Evolutionary conservation across 108 stramenopile species (phyloP), one percentile per base, ranked within the genome.

Genomic region (Nitzschia sp.): DNA sequence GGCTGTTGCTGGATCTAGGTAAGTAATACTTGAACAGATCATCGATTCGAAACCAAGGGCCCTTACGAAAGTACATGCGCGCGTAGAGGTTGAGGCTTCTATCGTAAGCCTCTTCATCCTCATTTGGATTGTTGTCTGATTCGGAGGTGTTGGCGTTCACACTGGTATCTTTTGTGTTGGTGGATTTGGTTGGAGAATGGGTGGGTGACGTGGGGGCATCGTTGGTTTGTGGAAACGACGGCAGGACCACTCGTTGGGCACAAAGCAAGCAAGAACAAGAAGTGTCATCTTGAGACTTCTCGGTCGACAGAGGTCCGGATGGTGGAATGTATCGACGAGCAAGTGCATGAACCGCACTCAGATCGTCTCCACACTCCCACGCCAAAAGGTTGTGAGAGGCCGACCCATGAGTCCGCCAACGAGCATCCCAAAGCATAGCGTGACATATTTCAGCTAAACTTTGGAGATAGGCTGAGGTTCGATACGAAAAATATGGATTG

Each of bases 21-120:
- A 77, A 46, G 53, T 93, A 93, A 66, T 93, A 91, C n/a, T 83
- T 75, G 38, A 74, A 93, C 6, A 93, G 50, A 73, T 91, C 86
- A 37, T 84, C 79, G 17, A 91, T 20, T 46, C 86, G 81, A 67
- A 86, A 90, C 86, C 86, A 75, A 9, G 89, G 89, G 37, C 92
- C 92, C 44, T 87, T 89, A 10, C 92, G 78, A 65, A 82, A 83
- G 65, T 75, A 93, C 41, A 93, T 57, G 12, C 92, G 86, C 29
- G 79, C 76, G 58, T 91, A 93, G 0, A 86, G 58, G 51, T 89
- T 71, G 53, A 93, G 75, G n/a, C 80, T 56, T 57, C 92, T 62
- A 42, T 75, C 83, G 43, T 81, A 71, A 34, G 69, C 57, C 53
- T 63, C 53, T 5, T 81, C 75, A 39, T 63, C 53, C 0, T 73